phyloP scores from a whole-genome alignment of 306 rosid genomes.

The Rubus parviflorus region DNA sequence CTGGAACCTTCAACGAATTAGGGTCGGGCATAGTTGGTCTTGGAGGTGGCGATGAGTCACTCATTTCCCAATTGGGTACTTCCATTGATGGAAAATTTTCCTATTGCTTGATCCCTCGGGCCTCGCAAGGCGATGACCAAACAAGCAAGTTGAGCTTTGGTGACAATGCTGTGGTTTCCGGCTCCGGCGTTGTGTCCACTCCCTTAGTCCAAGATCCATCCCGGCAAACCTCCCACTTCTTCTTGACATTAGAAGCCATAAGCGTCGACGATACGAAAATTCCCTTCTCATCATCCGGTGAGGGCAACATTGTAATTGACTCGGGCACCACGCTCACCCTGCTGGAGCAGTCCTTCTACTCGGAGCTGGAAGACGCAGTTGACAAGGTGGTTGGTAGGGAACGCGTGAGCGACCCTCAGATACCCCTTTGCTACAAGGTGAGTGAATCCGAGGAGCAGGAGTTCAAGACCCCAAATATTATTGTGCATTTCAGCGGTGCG shows the following conservation, averaged over 20 bases:
- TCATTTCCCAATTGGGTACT: slow-evolving; percentile 36
- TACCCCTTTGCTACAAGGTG: too few relatives aligned
- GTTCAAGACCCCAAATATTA: too few relatives aligned
- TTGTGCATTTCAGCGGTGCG: too few relatives aligned
- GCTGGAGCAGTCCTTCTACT: too few relatives aligned
- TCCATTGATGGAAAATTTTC: slow-evolving; percentile 42
- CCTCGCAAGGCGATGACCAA: accelerated
- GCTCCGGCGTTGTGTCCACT: slow-evolving; percentile 24
- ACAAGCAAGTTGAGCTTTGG: slow-evolving; percentile 36
- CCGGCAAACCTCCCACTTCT: slow-evolving; percentile 17
- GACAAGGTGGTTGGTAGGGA: too few relatives aligned
- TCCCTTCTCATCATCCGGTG: too few relatives aligned
- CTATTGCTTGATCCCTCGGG: slow-evolving; percentile 57
- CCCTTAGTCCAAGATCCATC: background rate
- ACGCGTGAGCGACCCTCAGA: too few relatives aligned
- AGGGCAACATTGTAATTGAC: too few relatives aligned
- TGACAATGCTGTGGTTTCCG: slow-evolving; percentile 25
- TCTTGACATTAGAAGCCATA: slow-evolving; percentile 20
- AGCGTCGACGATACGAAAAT: slow-evolving; percentile 20
- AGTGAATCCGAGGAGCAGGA: too few relatives aligned
- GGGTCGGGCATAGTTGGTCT: slow-evolving; percentile 69
- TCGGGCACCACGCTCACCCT: too few relatives aligned
- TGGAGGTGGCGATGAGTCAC: slow-evolving; percentile 35
- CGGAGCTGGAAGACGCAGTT: too few relatives aligned
- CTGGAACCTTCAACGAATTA: too few relatives aligned